phyloP scores from a whole-genome alignment of 163 green algal species.

The Scenedesmus sp. region DNA sequence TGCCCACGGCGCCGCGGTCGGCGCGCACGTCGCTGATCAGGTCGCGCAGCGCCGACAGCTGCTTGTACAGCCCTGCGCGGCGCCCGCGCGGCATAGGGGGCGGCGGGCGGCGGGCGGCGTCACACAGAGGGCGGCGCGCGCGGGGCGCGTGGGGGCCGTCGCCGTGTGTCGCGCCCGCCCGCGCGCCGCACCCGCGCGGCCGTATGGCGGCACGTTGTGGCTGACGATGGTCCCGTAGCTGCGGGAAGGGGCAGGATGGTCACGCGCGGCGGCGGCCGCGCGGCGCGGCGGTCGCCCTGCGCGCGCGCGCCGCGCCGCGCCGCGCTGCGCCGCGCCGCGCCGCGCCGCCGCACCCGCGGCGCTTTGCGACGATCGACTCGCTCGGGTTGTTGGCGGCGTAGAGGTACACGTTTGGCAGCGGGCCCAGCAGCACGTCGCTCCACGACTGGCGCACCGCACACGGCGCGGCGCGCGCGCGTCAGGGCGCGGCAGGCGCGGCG shows the following conservation, averaged over 20 bases:
- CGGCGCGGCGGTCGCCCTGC: too few relatives aligned
- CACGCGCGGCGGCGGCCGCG: too few relatives aligned
- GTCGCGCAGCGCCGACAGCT: slow-evolving; percentile 84
- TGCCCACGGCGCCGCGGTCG: slow-evolving; percentile 48
- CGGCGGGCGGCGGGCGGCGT: neutral
- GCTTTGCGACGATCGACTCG: slow-evolving; percentile 96
- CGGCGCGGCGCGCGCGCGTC: too few relatives aligned
- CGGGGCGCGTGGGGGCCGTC: neutral
- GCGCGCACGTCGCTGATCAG: slow-evolving; percentile 71
- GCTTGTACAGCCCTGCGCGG: slow-evolving; percentile 94
- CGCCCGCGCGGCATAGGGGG: too few relatives aligned
- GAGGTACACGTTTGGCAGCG: slow-evolving; percentile 95
- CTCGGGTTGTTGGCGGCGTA: slow-evolving; percentile 97
- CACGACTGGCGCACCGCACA: slow-evolving; percentile 87
- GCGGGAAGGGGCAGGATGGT: too few relatives aligned
- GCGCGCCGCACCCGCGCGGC: slow-evolving; percentile 53
- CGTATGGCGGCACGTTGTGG: slow-evolving; percentile 91
- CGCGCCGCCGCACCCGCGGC: too few relatives aligned
- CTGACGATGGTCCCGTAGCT: slow-evolving; percentile 96
- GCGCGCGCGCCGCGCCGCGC: too few relatives aligned
- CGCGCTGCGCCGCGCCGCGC: too few relatives aligned
- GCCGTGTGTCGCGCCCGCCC: too few relatives aligned
- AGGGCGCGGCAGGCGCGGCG: too few relatives aligned
- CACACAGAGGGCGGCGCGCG: neutral
- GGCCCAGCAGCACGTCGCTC: slow-evolving; percentile 88